Evolutionary conservation across 768 basidiomycete genomes (phyloP).

Genomic region (Cubamyces sp.): DNA sequence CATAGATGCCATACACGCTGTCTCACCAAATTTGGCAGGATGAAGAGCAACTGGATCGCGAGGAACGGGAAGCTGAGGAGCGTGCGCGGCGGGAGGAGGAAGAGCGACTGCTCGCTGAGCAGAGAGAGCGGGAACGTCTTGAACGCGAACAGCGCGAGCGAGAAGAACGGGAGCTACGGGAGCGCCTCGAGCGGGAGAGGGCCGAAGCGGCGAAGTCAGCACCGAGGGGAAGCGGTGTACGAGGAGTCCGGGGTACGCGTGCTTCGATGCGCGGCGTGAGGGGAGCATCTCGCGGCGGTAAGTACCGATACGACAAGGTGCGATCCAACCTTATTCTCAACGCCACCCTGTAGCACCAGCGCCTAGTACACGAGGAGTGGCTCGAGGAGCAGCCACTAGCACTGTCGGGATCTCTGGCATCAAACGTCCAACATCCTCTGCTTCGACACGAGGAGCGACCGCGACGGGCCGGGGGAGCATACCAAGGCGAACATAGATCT

Average conservation of each 20-base stretch:
- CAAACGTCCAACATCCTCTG: slow-evolving; percentile 12
- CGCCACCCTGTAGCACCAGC: slow-evolving; percentile 11
- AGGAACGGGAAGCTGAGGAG: slow-evolving; percentile 42
- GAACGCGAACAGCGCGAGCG: slow-evolving; percentile 56
- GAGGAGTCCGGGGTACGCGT: slow-evolving; percentile 75
- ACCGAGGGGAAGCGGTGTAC: slow-evolving; percentile 53
- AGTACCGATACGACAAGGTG: not conserved
- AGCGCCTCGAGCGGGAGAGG: slow-evolving; percentile 50
- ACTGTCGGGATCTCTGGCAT: slow-evolving; percentile 13
- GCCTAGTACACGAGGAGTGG: slow-evolving; percentile 11
- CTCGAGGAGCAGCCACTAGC: slow-evolving; percentile 5
- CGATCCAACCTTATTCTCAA: not conserved
- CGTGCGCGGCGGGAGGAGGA: slow-evolving; percentile 44
- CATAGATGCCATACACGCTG: not conserved
- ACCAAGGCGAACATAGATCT: slow-evolving; percentile 20
- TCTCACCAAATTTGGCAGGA: slow-evolving; percentile 49
- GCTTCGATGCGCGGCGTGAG: slow-evolving; percentile 55
- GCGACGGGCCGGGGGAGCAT: slow-evolving; percentile 24
- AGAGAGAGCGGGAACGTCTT: slow-evolving; percentile 49
- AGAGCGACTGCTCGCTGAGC: slow-evolving; percentile 34
- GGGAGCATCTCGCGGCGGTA: slow-evolving; percentile 23
- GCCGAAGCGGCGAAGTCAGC: slow-evolving; percentile 38
- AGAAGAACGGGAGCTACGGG: slow-evolving; percentile 45
- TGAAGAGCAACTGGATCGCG: slow-evolving; percentile 54
- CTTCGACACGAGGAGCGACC: slow-evolving; percentile 10